A percentile compares a stretch with the other conserved stretches of the same genome.
These are phyloP conservation scores for Lyophyllum shimeji DNA, from an alignment of 768 basidiomycete genomes.

Conservation along the genomic window DNA sequence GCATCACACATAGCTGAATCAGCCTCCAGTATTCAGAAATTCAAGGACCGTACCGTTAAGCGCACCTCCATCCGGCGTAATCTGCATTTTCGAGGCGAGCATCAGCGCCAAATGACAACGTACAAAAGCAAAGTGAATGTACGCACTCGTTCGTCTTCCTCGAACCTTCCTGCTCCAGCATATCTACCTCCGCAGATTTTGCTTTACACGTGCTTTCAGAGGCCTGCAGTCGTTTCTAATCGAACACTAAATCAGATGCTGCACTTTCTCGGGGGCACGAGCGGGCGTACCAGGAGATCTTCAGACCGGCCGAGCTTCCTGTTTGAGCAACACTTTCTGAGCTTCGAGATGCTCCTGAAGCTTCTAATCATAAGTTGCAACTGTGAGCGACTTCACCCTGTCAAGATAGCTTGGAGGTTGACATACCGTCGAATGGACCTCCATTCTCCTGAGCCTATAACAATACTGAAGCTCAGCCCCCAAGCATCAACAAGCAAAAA, in stretches of 20 bases:
- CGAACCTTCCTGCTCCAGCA: background rate
- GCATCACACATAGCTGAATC: background rate
- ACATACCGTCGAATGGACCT: conserved; percentile 11
- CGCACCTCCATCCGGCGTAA: background rate
- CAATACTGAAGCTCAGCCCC: background rate
- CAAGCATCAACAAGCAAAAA: background rate
- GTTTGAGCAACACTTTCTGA: background rate
- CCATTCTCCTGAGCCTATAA: conserved; percentile 1
- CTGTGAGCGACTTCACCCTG: too few species aligned
- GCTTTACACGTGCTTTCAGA: background rate
- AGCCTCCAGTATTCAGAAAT: background rate
- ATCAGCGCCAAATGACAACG: background rate
- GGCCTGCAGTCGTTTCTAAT: background rate
- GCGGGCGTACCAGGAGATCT: background rate
- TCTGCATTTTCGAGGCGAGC: background rate
- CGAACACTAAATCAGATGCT: background rate
- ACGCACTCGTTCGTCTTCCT: background rate
- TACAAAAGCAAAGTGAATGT: background rate
- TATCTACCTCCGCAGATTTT: background rate
- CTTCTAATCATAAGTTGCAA: background rate
- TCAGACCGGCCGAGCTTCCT: background rate
- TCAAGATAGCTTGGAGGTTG: background rate
- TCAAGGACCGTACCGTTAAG: background rate
- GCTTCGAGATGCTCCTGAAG: background rate
- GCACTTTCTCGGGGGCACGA: too few species aligned